Evolutionary conservation across 2,329 filamentous ascomycete genomes (phyloP), one percentile per base, ranked within the genome.

Genomic region (Alternaria sp.): DNA sequence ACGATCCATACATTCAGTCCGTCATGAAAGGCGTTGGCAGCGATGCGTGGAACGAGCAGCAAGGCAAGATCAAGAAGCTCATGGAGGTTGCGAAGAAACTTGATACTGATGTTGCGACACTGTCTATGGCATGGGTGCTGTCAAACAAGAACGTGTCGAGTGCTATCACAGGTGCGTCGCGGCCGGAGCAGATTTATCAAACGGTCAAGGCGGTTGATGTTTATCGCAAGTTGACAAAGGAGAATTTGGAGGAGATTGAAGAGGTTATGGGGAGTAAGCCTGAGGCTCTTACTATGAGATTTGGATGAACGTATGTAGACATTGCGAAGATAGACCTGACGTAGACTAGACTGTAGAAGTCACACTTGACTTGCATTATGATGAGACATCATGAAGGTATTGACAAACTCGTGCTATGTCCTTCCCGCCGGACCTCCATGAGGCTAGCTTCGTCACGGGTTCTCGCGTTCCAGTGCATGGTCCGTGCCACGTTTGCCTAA

Each of bases 61-160:
- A 92, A 63, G 82, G 87, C 67, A 86, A 86, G 77, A 87, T 91
- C 56, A 86, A 63, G 44, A 65, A 69, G 32, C 60, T 82, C 47
- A 76, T 78, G 54, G 66, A 66, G 54, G 85, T 93, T 67, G 90
- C 91, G 3, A 85, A 91, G 58, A 85, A 84, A 70, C 81, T 93
- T 44, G 88, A 85, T 12, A 83, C 89, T 63, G 88, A 86, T 52
- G 83, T 87, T 49, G 83, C 75, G 21, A 72, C 70, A 3, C 52
- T 80, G 69, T 67, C 69, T 21, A 72, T 79, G 72, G 78, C 78
- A 49, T 80, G 78, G 77, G 76, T 78, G 32, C 54, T 79, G 40
- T 72, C 65, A 19, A 80, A 80, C 59, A 63, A 69, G 60, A 63
- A 76, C 53, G 74, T 80, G 2, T 58, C 61, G 25, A 67, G 63